Percentiles rank a stretch among this genome's conserved stretches.
phyloP scores from a whole-genome alignment of 306 rosid genomes.

The Cucumis hystrix region DNA sequence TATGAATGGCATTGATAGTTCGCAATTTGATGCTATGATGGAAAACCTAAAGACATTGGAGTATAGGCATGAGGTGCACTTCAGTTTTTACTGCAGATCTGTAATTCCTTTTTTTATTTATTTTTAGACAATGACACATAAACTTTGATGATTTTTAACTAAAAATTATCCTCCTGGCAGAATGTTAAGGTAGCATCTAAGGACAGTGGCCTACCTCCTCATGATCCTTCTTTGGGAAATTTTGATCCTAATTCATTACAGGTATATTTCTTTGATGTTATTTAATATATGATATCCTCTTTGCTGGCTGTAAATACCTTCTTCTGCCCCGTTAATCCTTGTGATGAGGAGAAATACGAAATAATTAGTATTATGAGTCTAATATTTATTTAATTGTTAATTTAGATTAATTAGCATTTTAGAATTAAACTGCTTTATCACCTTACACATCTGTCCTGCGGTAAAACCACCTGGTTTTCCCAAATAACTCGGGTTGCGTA shows the following conservation, averaged over 20 bases:
- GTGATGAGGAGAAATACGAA: too few relatives aligned
- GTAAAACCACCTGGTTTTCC: neutral
- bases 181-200: constrained; percentile 39
- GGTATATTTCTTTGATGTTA: constrained; percentile 31
- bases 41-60: constrained; percentile 48
- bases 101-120: neutral
- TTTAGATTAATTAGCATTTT: too few relatives aligned
- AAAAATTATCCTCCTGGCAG: constrained; percentile 30
- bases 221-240: constrained; percentile 38
- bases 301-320: neutral
- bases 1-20: constrained; percentile 38
- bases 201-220: constrained; percentile 35
- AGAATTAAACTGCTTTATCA: too few relatives aligned
- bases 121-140: neutral
- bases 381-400: too few relatives aligned
- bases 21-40: constrained; percentile 36
- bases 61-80: constrained; percentile 52
- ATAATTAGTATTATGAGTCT: too few relatives aligned
- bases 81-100: neutral
- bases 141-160: constrained; percentile 4
- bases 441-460: neutral
- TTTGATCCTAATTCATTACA: constrained; percentile 71
- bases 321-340: neutral
- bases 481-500: neutral
- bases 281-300: neutral